Evolutionary conservation across 2,329 filamentous ascomycete species (phyloP).

Genomic region (Pestalotiopsis fici): DNA sequence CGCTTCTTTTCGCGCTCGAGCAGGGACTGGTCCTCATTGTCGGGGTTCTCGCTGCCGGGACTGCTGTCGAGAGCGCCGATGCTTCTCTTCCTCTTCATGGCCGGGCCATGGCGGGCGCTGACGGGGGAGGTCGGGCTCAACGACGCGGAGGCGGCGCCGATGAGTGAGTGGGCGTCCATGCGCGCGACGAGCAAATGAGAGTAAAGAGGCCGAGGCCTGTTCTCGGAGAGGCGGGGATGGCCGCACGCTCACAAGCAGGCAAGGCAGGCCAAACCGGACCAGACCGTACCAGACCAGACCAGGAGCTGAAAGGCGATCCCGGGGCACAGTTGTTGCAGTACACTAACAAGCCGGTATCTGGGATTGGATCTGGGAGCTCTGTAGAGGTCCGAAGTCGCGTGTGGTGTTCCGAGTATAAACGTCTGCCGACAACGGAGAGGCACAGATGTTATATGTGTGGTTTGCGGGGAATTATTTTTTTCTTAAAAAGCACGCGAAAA

Average conservation of each 20-base stretch:
- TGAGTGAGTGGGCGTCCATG: constrained; percentile 50
- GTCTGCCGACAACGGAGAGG: constrained; percentile 13
- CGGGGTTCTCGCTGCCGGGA: constrained; percentile 52
- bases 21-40: constrained; percentile 58
- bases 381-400: constrained; percentile 13
- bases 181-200: constrained; percentile 22
- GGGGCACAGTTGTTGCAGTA: background rate
- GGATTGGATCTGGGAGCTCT: background rate
- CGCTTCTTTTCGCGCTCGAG: constrained; percentile 61
- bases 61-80: constrained; percentile 57
- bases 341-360: background rate
- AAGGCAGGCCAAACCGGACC: background rate
- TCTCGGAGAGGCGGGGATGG: constrained; percentile 22
- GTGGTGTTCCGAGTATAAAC: constrained; percentile 6
- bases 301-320: background rate
- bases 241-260: background rate
- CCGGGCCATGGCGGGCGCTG: constrained; percentile 48
- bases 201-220: constrained; percentile 15
- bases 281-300: background rate
- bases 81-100: constrained; percentile 63
- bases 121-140: constrained; percentile 58
- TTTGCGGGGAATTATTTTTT: constrained; percentile 10
- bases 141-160: constrained; percentile 47
- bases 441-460: constrained; percentile 1
- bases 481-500: constrained; percentile 2